Conservation (phyloP, 768 basidiomycete species). For the Crucibulum laeve region DNA sequence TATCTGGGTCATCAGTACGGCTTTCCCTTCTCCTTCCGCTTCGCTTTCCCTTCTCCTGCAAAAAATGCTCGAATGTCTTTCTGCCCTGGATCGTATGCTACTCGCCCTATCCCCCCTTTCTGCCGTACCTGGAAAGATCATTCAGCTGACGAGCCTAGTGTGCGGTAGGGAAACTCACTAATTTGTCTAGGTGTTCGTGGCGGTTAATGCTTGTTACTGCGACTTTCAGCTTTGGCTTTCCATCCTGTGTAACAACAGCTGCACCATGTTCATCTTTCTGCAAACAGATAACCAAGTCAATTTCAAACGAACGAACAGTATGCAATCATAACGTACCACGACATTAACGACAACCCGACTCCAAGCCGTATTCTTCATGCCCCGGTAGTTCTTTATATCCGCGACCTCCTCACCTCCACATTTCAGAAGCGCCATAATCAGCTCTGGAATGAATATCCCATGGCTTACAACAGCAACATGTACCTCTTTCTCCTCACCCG, state of each 20-base stretch:
- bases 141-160: not conserved
- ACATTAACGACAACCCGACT: too few relatives aligned
- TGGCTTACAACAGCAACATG: constrained; percentile 14
- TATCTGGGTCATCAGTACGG: not conserved
- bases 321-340: too few relatives aligned
- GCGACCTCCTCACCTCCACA: not conserved
- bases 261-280: too few relatives aligned
- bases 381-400: not conserved
- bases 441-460: not conserved
- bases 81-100: constrained; percentile 71
- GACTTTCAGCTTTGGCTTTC: constrained; percentile 30
- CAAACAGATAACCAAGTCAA: too few relatives aligned
- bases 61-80: constrained; percentile 75
- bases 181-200: constrained; percentile 47
- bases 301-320: too few relatives aligned
- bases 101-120: constrained; percentile 69
- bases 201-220: constrained; percentile 48
- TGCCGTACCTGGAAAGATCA: constrained; percentile 42
- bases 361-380: too few relatives aligned
- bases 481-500: constrained; percentile 31
- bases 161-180: constrained; percentile 39
- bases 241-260: too few relatives aligned
- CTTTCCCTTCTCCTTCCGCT: not conserved
- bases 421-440: not conserved
- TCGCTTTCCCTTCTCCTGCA: constrained; percentile 21